These are phyloP conservation scores for Wickerhamiella vanderwaltii DNA, from an alignment of 805 yeast genomes.

Conservation along the genomic window DNA sequence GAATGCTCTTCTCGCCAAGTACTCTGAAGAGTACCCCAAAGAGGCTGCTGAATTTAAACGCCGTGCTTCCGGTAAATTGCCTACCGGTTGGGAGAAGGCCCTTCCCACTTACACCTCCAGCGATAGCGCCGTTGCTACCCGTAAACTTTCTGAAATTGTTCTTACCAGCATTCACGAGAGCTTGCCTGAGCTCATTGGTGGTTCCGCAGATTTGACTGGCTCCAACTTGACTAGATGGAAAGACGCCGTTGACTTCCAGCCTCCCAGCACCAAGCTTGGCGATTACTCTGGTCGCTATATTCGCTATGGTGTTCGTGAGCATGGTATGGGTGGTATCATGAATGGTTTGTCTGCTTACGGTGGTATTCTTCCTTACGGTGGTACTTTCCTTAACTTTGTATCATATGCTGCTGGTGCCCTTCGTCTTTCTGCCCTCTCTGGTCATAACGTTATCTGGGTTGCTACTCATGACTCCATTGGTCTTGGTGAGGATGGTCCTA, in stretches of 20 bases:
- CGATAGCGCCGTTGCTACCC: slow-evolving; percentile 81
- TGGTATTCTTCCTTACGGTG: slow-evolving; percentile 83
- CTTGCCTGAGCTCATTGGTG: slow-evolving; percentile 87
- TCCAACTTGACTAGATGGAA: slow-evolving; percentile 88
- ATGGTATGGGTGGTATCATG: slow-evolving; percentile 97
- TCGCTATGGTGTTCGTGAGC: slow-evolving; percentile 98
- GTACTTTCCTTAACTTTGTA: slow-evolving; percentile 92
- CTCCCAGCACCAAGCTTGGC: slow-evolving; percentile 68
- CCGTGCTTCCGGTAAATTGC: slow-evolving; percentile 66
- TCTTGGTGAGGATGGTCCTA: slow-evolving; percentile 48
- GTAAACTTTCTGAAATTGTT: slow-evolving; percentile 83
- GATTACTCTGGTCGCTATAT: slow-evolving; percentile 84
- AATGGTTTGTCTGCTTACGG: slow-evolving; percentile 91
- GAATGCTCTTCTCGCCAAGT: slow-evolving; percentile 50
- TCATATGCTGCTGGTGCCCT: slow-evolving; percentile 46
- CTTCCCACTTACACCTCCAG: slow-evolving; percentile 69
- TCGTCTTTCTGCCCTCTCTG: slow-evolving; percentile 37
- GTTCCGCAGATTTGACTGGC: slow-evolving; percentile 96
- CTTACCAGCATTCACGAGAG: slow-evolving; percentile 47
- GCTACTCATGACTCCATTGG: slow-evolving; percentile 50
- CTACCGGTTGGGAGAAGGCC: slow-evolving; percentile 63
- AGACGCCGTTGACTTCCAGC: slow-evolving; percentile 84
- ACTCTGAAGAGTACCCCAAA: slow-evolving; percentile 59
- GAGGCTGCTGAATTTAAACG: slow-evolving; percentile 68
- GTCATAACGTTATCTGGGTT: slow-evolving; percentile 37